A percentile compares a stretch with the other conserved stretches of the same genome.
Conservation (phyloP, 1,284 basidiomycete genomes). For the Melampsora americana region DNA sequence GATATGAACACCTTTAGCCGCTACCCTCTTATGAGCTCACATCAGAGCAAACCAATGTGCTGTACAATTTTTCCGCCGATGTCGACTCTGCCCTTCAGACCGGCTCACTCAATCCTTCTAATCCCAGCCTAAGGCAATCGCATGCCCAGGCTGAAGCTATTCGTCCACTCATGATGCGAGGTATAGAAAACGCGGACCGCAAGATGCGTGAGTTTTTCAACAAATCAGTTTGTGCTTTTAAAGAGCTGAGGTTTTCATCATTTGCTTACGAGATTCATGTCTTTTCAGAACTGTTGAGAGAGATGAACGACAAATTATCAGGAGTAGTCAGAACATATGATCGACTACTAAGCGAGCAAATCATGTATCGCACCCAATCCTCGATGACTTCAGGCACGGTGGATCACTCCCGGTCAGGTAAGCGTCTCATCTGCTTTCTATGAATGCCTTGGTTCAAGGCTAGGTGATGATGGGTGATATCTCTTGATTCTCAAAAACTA, state of each 20-base stretch:
- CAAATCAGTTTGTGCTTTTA: not conserved
- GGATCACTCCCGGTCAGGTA: too few species aligned
- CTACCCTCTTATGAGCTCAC: slow-evolving; percentile 2
- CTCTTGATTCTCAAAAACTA: too few species aligned
- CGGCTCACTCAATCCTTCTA: slow-evolving; percentile 23
- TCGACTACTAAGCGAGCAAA: slow-evolving; percentile 75
- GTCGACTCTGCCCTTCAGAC: slow-evolving; percentile 28
- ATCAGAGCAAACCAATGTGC: slow-evolving; percentile 19
- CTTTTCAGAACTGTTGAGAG: slow-evolving; percentile 69
- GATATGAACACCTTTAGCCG: not conserved
- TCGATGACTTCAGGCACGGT: not conserved
- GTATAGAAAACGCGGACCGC: slow-evolving; percentile 76
- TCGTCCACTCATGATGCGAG: slow-evolving; percentile 76
- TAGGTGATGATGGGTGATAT: too few species aligned
- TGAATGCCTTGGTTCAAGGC: too few species aligned
- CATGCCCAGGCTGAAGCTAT: slow-evolving; percentile 29
- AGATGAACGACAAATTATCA: slow-evolving; percentile 90
- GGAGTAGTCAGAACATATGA: slow-evolving; percentile 88
- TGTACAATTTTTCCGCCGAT: slow-evolving; percentile 35
- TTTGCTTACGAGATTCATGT: slow-evolving; percentile 38
- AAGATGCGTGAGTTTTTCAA: slow-evolving; percentile 70
- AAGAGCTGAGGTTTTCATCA: not conserved
- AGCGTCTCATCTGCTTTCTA: too few species aligned
- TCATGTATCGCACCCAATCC: slow-evolving; percentile 54
- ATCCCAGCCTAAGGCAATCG: slow-evolving; percentile 4